Base-by-base conservation (phyloP, 129 eudicot genomes). In the Logfia minima region DNA sequence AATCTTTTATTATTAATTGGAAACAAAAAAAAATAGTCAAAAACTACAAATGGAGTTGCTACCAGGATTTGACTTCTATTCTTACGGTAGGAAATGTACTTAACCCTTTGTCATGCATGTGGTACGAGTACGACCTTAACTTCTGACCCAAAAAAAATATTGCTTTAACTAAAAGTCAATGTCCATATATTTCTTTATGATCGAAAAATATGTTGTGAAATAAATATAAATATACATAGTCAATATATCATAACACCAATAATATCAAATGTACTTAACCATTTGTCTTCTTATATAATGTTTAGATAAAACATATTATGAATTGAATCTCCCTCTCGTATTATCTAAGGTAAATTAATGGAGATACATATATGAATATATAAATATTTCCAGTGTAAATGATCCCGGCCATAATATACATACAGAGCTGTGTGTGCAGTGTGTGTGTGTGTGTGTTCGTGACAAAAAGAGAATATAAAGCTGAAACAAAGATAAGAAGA, bases 81-180 rank as follows among this genome's bases (percentile, higher is more conserved):
- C 68, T 65, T 65, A 65, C 34, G 66, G 77, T 65, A 73, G 83
- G 56, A 34, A 72, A 80, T 37, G 79, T 74, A 80, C 79, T 74
- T 80, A 80, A 67, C 79, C 75, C 79, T 66, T 71, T 79, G 79
- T 72, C 82, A 31, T 79, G 39, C 79, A 55, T 80, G 29, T 75
- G 80, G 70, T 55, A 74, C 35, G 62, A 21, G 70, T 55, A 74
- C 35, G 52, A 16, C 79, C 41, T 26, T 18, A 58, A 18, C 5
- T 80, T 74, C 74, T 67, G 53, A 29, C 79, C 53, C n/a, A n/a
- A 59, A 18, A 23, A 72, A 13, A 64, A 65, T 37, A 79, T 64
- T 72, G 74, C n/a, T 31, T 31, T 65, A 51, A 79, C 31, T 18
- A 80, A 80, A 79, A 80, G 83, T 65, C 74, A 72, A 80, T 70